These are phyloP conservation scores for Fusarium austroafricanum DNA, from an alignment of 2,329 filamentous ascomycete genomes.

Conservation along the genomic window DNA sequence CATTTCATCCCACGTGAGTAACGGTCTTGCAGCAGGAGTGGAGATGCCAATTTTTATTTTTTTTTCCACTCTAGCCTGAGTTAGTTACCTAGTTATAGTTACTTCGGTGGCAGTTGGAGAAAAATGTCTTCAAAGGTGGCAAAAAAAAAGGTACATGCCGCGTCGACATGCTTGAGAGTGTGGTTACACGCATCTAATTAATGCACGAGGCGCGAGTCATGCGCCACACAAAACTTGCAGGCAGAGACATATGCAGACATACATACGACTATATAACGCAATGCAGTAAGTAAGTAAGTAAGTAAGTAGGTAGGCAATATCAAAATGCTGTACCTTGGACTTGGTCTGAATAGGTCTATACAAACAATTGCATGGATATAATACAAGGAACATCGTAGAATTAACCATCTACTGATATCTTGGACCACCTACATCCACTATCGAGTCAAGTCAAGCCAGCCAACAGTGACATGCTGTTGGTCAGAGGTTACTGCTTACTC, in stretches of 20 bases:
- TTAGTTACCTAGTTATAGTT: neutral
- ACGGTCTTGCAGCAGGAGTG: conserved; percentile 16
- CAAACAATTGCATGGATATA: neutral
- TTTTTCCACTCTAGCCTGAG: neutral
- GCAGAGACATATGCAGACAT: neutral
- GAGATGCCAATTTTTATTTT: neutral
- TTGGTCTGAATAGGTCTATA: neutral
- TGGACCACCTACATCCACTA: neutral
- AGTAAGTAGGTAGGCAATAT: no score
- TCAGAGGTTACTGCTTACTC: conserved; percentile 2
- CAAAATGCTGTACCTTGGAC: neutral
- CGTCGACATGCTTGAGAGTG: neutral
- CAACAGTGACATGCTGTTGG: neutral
- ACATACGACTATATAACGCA: neutral
- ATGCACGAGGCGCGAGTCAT: conserved; percentile 16
- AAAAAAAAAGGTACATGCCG: neutral
- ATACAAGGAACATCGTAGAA: neutral
- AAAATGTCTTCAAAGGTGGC: neutral
- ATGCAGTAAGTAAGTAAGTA: no score
- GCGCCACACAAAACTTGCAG: neutral
- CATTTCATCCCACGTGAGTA: conserved; percentile 24
- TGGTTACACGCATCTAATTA: conserved; percentile 29
- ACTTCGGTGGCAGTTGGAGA: neutral
- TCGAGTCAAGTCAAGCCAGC: neutral
- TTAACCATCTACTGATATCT: conserved; percentile 2